Evolutionary conservation across 1,284 basidiomycete genomes (phyloP).

Genomic region (Rugosomyces carneus): DNA sequence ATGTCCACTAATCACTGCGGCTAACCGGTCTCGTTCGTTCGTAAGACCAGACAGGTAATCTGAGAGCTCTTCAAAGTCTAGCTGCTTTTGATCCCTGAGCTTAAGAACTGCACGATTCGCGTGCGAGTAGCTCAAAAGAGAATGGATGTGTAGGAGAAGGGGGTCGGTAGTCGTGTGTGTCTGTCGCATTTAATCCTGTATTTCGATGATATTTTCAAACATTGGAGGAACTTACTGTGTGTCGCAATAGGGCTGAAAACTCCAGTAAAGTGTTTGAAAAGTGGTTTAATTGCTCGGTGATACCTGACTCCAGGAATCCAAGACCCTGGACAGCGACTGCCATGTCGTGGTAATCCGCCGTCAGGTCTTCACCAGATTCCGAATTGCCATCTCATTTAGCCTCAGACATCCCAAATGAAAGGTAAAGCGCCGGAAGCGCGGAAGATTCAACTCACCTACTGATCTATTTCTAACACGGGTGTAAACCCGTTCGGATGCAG

Average conservation of each 20-base stretch:
- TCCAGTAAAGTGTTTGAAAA: slow-evolving; percentile 94
- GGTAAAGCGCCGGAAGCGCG: slow-evolving; percentile 16
- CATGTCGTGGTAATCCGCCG: slow-evolving; percentile 94
- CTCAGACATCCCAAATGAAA: slow-evolving; percentile 49
- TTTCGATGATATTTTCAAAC: background rate
- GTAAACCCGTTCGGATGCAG: slow-evolving; percentile 77
- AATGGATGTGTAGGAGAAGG: slow-evolving; percentile 85
- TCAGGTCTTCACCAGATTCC: slow-evolving; percentile 84
- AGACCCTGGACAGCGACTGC: slow-evolving; percentile 94
- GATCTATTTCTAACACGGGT: slow-evolving; percentile 69
- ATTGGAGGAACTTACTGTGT: slow-evolving; percentile 50
- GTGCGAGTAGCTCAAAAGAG: slow-evolving; percentile 82
- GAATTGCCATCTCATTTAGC: slow-evolving; percentile 74
- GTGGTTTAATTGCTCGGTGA: slow-evolving; percentile 93
- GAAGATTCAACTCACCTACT: slow-evolving; percentile 67
- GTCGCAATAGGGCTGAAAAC: slow-evolving; percentile 81
- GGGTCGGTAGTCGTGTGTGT: slow-evolving; percentile 85
- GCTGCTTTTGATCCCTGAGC: slow-evolving; percentile 95
- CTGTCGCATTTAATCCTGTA: slow-evolving; percentile 31
- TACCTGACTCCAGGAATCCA: slow-evolving; percentile 95
- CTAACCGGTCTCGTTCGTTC: slow-evolving; percentile 85
- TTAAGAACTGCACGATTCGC: slow-evolving; percentile 90
- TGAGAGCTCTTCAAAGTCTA: slow-evolving; percentile 97
- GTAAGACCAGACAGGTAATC: slow-evolving; percentile 92
- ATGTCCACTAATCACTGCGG: slow-evolving; percentile 77